Conservation (phyloP, 2,329 filamentous ascomycete species). For the Pestalotiopsis sp. region DNA sequence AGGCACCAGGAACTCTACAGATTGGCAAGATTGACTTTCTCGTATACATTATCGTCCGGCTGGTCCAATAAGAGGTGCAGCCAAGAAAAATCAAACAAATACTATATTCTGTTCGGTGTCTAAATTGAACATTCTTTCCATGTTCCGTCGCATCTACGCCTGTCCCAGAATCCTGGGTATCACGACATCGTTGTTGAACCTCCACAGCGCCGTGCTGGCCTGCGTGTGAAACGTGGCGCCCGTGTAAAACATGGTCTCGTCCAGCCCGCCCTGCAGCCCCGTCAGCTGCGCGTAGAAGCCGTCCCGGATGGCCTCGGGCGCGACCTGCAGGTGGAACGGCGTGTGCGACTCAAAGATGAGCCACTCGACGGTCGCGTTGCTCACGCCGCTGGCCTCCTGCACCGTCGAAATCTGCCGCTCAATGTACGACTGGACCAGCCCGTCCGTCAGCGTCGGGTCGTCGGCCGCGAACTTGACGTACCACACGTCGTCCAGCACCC, state of each 20-base stretch:
- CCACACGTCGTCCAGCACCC: background rate
- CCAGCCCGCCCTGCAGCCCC: background rate
- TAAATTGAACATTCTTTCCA: background rate
- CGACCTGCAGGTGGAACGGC: slow-evolving; percentile 1
- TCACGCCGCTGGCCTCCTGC: background rate
- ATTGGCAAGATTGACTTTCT: background rate
- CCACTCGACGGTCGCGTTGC: background rate
- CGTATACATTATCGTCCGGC: background rate
- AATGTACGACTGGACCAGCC: background rate
- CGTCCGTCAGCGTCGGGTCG: background rate
- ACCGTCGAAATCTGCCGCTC: background rate
- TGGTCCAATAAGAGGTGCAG: background rate
- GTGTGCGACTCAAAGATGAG: background rate
- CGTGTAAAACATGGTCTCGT: background rate
- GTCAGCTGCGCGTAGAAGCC: background rate
- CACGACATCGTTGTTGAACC: background rate
- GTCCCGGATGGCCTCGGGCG: background rate
- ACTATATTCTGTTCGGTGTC: background rate
- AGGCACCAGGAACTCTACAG: background rate
- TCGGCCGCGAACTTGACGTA: slow-evolving; percentile 2
- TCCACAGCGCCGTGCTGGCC: background rate
- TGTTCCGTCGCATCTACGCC: background rate
- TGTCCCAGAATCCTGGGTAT: background rate
- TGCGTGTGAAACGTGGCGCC: slow-evolving; percentile 3
- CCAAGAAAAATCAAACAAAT: background rate